Base-by-base conservation (phyloP, 2,329 filamentous ascomycete species). In the Colletotrichum orbiculare region DNA sequence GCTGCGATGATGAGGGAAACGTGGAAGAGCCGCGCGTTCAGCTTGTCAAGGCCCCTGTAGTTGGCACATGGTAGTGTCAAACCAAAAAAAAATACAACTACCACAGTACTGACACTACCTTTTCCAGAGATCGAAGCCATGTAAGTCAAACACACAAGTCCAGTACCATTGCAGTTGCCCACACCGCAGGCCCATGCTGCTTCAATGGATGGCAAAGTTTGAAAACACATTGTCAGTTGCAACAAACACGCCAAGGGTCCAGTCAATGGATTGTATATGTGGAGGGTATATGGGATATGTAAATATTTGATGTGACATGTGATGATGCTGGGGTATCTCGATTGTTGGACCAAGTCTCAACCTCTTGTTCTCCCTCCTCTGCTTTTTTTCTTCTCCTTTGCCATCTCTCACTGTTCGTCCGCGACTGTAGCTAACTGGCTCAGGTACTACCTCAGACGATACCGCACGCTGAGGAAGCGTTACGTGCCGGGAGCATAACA, bases 391-490 rank as follows among this genome's bases (percentile, higher is more conserved):
- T 54, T 47, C 38, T 11, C 33, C 57, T 15, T 50, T 54, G 9
- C 25, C 41, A 5, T 38, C 25, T 6, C 11, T 46, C 3, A 4
- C 43, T 46, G 43, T 4, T 15, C 11, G 8, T 43, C 42, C 13
- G 42, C 42, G 42, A 34, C 12, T 54, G 33, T 13, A 41, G 17
- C n/a, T 60, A 64, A 68, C 10, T 41, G 11, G 15, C 25, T 67
- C 76, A 96, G 93, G 75, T 96, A 97, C 78, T 97, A 96, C 81
- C 83, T 97, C 72, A 97, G 96, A 82, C 87, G 92, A 75, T 97
- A 97, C 81, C 90, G 95, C 71, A 89, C 92, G 34, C 80, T 97
- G 73, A 89, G 91, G 73, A 90, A 96, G 80, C 85, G 93, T 74
- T 97, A 97, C 79, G 85, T 67, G 8, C 63, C 64, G 10, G 67